phyloP scores from a whole-genome alignment of 2,329 filamentous ascomycete genomes.

The Aspergillus sp. region DNA sequence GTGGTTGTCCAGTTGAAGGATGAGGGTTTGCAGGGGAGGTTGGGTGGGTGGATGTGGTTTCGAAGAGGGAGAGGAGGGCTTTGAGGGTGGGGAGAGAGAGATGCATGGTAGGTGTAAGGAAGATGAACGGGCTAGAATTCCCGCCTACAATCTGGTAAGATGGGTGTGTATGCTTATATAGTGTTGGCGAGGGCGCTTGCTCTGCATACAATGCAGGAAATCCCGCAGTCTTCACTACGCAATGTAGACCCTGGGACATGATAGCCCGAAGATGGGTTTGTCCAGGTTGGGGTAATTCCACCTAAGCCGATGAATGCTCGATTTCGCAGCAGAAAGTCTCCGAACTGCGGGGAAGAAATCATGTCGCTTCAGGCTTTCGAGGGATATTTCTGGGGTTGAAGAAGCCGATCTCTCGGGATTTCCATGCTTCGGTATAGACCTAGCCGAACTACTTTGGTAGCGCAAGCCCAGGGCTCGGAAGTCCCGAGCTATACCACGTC shows the following conservation, averaged over 20 bases:
- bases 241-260: neutral
- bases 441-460: neutral
- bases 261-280: neutral
- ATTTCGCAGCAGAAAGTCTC: neutral
- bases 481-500: neutral
- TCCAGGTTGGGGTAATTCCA: neutral
- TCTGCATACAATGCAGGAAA: neutral
- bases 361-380: too few relatives aligned
- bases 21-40: neutral
- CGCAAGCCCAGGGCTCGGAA: neutral
- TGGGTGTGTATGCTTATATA: too few relatives aligned
- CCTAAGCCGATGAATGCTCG: neutral
- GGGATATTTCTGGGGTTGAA: too few relatives aligned
- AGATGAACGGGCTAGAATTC: too few relatives aligned
- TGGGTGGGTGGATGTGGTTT: neutral
- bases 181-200: too few relatives aligned
- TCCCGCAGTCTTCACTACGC: too few relatives aligned
- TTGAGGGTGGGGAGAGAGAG: neutral
- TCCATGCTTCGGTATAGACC: neutral
- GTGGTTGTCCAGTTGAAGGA: slow-evolving; percentile 27
- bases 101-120: too few relatives aligned
- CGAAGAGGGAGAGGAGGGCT: neutral
- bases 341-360: slow-evolving; percentile 2
- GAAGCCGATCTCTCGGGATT: slow-evolving; percentile 5
- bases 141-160: too few relatives aligned